Percentiles rank a stretch among this genome's conserved stretches.
Evolutionary conservation across 345 rosid genomes (phyloP).

Genomic region (Punica granatum): DNA sequence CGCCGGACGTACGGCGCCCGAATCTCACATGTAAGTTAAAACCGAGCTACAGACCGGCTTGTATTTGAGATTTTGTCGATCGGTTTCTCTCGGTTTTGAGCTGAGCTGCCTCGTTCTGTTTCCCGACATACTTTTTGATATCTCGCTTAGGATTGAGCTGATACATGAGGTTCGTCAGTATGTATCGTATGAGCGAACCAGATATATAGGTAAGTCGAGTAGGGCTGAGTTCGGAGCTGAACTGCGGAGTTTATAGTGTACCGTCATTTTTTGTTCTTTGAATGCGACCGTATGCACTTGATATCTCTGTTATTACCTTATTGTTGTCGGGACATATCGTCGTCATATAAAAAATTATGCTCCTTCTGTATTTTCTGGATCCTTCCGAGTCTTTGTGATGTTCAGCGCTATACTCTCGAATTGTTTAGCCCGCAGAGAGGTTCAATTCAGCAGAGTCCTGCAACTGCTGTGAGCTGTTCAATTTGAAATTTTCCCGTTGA

Average conservation of each 20-base stretch:
- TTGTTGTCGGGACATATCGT: too few species aligned
- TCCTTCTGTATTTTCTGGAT: too few species aligned
- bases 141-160: neutral
- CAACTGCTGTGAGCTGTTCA: too few species aligned
- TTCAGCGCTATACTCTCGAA: too few species aligned
- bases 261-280: too few species aligned
- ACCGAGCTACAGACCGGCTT: neutral
- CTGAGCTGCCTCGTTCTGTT: neutral
- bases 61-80: neutral
- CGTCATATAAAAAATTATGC: too few species aligned
- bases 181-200: neutral
- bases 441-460: too few species aligned
- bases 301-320: too few species aligned
- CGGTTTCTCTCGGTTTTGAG: neutral
- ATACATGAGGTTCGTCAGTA: neutral
- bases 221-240: neutral
- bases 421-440: too few species aligned
- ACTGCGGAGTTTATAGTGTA: neutral
- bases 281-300: too few species aligned
- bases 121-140: neutral
- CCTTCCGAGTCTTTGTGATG: too few species aligned
- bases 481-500: too few species aligned
- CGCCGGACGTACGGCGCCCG: neutral
- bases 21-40: neutral
- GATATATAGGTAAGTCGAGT: neutral